Evolutionary conservation across 2,329 filamentous ascomycete genomes (phyloP), one percentile per base, ranked within the genome.

Genomic region (Phyllachora maydis): DNA sequence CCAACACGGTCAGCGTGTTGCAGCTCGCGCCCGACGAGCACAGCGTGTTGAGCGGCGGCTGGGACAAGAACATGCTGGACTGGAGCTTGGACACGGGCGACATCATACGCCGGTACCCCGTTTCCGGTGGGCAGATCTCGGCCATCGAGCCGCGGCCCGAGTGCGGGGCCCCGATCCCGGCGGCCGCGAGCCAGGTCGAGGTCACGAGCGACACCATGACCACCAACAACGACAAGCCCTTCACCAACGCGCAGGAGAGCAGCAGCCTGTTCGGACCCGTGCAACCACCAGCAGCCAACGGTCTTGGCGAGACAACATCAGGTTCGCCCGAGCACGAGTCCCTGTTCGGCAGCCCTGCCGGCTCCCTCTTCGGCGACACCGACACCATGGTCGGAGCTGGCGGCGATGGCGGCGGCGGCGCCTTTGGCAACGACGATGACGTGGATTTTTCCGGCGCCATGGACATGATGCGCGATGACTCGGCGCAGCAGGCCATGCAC

Each of bases 31-130:
- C 75, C 4, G 83, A 95, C 35, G 88, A 98, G 50, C 72, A 63
- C 38, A 83, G 74, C 18, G 65, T 95, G 4, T 48, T 98, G 6
- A 93, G 82, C 16, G 88, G 88, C 4, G 85, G 82, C 42, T 98
- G 88, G 88, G 88, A 98, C 46, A 95, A 92, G 50, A 76, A 66
- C 11, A 72, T 95, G 1, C 65, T 82, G 25, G 83, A 95, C 42
- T 98, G 88, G 88, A 88, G 95, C 43, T 47, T 98, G 14, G 81
- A 95, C 38, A 88, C 68, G 2, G 88, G 88, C 0, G 60, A 75
- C 36, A 59, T 75, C 5, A 71, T 69, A 32, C 65, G 83, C 8
- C 61, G 63, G 4, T 98, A 88, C 38, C 69, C 73, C 22, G 73
- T 75, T 2, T 78, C 62, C 25, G 77, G 72, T 9, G 60, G 76